These are phyloP conservation scores for Sporothrix phasma DNA, from an alignment of 2,329 filamentous ascomycete genomes.

Conservation along the genomic window DNA sequence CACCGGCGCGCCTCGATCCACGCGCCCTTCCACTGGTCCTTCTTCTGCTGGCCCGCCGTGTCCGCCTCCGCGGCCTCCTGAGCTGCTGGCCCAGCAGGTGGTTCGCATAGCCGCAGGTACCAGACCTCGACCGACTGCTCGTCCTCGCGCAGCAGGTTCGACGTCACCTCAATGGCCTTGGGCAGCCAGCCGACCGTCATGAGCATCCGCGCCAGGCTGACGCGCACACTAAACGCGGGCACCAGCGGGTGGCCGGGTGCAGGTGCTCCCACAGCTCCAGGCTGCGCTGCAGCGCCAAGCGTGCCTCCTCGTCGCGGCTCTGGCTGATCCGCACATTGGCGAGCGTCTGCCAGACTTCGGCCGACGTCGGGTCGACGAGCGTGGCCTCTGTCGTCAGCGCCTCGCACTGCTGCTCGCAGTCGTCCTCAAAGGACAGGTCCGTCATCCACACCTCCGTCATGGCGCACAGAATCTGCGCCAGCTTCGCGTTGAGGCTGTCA, in stretches of 20 bases:
- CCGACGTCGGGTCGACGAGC: conserved; percentile 66
- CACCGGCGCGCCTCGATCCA: conserved; percentile 72
- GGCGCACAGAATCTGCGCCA: conserved; percentile 86
- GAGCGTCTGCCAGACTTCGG: conserved; percentile 90
- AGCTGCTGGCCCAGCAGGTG: conserved; percentile 67
- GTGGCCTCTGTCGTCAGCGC: conserved; percentile 82
- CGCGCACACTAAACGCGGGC: conserved; percentile 76
- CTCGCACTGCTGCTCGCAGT: conserved; percentile 85
- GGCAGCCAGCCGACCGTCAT: conserved; percentile 85
- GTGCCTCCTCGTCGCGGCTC: conserved; percentile 65
- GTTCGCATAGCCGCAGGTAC: conserved; percentile 94
- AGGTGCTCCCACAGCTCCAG: conserved; percentile 75
- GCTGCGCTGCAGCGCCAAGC: conserved; percentile 66
- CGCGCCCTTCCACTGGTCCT: conserved; percentile 46
- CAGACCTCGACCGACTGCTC: conserved; percentile 91
- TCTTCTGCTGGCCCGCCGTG: not conserved
- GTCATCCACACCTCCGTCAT: conserved; percentile 99
- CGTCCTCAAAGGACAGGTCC: conserved; percentile 83
- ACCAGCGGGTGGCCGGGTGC: conserved; percentile 60
- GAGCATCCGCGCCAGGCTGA: conserved; percentile 72
- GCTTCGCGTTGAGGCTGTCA: conserved; percentile 60
- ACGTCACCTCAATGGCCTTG: conserved; percentile 75
- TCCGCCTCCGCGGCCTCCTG: conserved; percentile 26
- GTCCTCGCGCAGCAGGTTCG: conserved; percentile 76
- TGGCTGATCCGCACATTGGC: conserved; percentile 93